Evolutionary conservation across 495 filamentous ascomycete genomes (phyloP).

Genomic region (Astrocystis sublimbata): DNA sequence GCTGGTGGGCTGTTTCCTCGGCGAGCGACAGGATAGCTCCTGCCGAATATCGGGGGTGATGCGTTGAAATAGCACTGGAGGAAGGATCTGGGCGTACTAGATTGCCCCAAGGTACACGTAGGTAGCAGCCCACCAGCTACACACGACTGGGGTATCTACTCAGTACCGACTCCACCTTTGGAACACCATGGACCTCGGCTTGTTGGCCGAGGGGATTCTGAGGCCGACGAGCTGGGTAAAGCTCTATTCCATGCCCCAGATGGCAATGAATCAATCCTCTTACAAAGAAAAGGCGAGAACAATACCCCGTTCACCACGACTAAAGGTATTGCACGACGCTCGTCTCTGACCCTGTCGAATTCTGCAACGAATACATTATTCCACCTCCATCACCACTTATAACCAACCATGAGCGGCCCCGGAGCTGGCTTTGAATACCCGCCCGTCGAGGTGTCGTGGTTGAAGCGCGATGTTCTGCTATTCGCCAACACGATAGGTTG

Average conservation of each 20-base stretch:
- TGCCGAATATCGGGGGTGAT: neutral
- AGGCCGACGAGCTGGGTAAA: constrained; percentile 4
- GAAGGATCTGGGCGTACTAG: neutral
- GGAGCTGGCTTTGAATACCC: constrained; percentile 81
- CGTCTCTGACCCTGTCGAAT: neutral
- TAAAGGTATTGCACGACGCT: neutral
- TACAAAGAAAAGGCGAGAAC: neutral
- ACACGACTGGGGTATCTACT: too few relatives aligned
- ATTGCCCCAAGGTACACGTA: too few relatives aligned
- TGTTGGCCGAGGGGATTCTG: neutral
- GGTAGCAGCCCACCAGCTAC: too few relatives aligned
- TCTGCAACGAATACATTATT: neutral
- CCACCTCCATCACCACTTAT: too few relatives aligned
- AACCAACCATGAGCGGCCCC: constrained; percentile 57
- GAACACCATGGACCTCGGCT: constrained; percentile 11
- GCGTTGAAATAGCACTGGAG: neutral
- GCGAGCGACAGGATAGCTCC: neutral
- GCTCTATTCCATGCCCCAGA: neutral
- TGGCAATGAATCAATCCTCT: neutral
- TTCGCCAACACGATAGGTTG: constrained; percentile 87
- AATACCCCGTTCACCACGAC: neutral
- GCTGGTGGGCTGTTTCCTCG: neutral
- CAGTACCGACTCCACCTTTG: neutral
- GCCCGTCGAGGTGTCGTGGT: constrained; percentile 70
- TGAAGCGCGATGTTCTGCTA: constrained; percentile 81